Conservation (phyloP, 345 rosid species). For the Citrus trifoliata region DNA sequence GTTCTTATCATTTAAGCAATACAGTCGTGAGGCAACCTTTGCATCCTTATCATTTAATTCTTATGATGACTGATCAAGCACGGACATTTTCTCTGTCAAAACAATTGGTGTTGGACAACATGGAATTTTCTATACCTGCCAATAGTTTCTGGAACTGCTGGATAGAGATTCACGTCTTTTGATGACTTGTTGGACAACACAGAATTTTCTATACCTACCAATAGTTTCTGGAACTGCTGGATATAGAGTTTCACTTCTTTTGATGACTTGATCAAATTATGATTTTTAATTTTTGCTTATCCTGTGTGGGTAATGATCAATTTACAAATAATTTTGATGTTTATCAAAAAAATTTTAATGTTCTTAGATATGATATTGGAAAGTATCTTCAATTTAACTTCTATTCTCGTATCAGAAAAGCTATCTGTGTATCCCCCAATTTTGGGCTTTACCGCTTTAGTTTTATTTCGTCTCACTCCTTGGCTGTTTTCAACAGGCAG, state of each 20-base stretch:
- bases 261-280: background rate
- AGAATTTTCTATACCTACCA: background rate
- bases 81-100: background rate
- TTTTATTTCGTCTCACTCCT: conserved; percentile 18
- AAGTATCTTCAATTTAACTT: background rate
- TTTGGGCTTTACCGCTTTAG: background rate
- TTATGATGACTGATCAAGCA: background rate
- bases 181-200: background rate
- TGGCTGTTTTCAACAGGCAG: conserved; percentile 55
- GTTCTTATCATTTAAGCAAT: no score
- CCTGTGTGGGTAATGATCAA: background rate
- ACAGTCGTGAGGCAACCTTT: background rate
- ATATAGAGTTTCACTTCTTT: background rate
- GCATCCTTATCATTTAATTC: background rate
- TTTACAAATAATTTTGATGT: background rate
- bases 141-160: background rate
- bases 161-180: background rate
- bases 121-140: background rate
- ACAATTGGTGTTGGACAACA: background rate
- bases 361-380: background rate
- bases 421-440: background rate
- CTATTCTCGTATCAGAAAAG: background rate
- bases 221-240: background rate
- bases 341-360: background rate
- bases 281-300: background rate